Evolutionary conservation across 257 asterid genomes (phyloP).

Genomic region (Leptodermis oblonga): DNA sequence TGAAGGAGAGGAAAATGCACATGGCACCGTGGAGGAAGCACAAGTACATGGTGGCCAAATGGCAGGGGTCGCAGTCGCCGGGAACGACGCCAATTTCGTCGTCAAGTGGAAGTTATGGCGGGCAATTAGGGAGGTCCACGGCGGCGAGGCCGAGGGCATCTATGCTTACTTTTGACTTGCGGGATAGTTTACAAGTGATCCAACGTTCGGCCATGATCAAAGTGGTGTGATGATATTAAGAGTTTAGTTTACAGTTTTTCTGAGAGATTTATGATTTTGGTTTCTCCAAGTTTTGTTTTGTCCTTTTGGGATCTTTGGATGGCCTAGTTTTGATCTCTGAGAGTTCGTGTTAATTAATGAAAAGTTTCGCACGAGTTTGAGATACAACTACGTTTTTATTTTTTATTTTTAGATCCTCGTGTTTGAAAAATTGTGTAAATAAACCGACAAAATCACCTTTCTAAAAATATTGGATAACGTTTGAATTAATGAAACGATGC

Average conservation of each 20-base stretch:
- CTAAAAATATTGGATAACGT: no score
- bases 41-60: conserved; percentile 41
- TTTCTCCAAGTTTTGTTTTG: no score
- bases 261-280: no score
- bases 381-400: not conserved
- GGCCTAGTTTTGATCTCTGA: not conserved
- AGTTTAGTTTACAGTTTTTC: not conserved
- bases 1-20: conserved; percentile 38
- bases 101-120: not conserved
- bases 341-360: not conserved
- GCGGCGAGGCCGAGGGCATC: conserved; percentile 25
- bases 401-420: no score
- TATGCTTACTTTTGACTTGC: conserved; percentile 30
- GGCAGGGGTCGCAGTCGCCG: conserved; percentile 25
- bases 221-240: conserved; percentile 5
- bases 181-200: conserved; percentile 16
- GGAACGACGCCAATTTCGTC: not conserved
- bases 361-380: not conserved
- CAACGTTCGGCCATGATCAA: conserved; percentile 19
- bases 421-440: no score
- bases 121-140: not conserved
- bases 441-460: no score
- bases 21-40: conserved; percentile 51
- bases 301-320: no score
- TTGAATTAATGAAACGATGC: no score